Evolutionary conservation across 306 rosid species (phyloP), one percentile per base, ranked within the genome.

Genomic region (Cucurbita argyrosperma): DNA sequence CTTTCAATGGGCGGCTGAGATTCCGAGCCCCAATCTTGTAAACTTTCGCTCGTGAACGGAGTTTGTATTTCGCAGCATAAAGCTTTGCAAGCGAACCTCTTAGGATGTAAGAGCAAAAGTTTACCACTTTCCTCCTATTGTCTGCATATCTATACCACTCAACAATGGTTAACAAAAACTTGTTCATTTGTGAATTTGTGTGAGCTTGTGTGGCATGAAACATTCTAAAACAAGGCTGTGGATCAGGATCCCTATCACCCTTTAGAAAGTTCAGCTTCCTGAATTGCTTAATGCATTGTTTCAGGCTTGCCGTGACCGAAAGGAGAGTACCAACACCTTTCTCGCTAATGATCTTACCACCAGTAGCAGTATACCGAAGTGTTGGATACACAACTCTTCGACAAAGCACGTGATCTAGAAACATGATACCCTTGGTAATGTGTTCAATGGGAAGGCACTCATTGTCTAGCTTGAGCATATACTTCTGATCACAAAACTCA

Each of bases 11-110:
- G 30, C 92, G 96, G 72, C 96, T 85, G 71, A 93, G 84, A 79
- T 90, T 89, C 71, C 97, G 87, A 11, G 96, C 72, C 79, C 96
- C 98, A 69, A 93, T 89, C 84, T 90, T 93, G 82, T 93, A 90
- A 18, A 93, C 98, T 82, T 93, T 93, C 0, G 98, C 98, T n/a
- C 97, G 82, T 6, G 98, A 93, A 0, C 97, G 90, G 63, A 93
- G 98, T 89, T 93, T 93, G 84, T 90, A 93, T 63, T 93, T 93
- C 45, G 98, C 97, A 38, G 98, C 98, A 83, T 90, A 93, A n/a
- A 93, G 92, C 90, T 93, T 93, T 45, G 98, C 98, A 78, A 93
- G 94, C 1, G 97, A 90, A 40, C 97, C 98, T 78, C 97, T 82
- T 42, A 90, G 49, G 38, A 93, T 90, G 81, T 93, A 93, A 35